Evolutionary conservation across 2,329 filamentous ascomycete genomes (phyloP).

Genomic region (Zymoseptoria tritici): DNA sequence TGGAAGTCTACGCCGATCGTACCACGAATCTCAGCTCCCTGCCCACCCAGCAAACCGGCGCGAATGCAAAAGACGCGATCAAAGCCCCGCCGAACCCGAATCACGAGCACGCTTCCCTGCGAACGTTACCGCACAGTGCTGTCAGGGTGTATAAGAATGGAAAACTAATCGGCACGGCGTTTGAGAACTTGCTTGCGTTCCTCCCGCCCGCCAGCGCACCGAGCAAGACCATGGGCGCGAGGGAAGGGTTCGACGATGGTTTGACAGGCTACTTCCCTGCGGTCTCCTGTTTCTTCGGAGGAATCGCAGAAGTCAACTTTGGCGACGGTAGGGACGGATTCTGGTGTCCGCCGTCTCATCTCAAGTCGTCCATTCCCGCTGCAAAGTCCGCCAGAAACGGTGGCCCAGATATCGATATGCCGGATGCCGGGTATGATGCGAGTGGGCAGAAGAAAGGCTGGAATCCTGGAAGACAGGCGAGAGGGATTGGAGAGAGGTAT

Average conservation of each 20-base stretch:
- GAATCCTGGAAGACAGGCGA: slow-evolving; percentile 35
- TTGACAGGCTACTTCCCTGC: slow-evolving; percentile 94
- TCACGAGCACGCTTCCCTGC: slow-evolving; percentile 65
- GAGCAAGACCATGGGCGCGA: slow-evolving; percentile 59
- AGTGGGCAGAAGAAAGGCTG: slow-evolving; percentile 20
- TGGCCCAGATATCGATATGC: slow-evolving; percentile 32
- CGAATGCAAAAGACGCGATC: slow-evolving; percentile 36
- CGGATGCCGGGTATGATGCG: slow-evolving; percentile 18
- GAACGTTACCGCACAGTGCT: slow-evolving; percentile 76
- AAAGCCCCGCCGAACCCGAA: slow-evolving; percentile 62
- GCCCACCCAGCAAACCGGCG: slow-evolving; percentile 40
- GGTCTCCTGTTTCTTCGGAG: slow-evolving; percentile 84
- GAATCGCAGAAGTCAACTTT: slow-evolving; percentile 88
- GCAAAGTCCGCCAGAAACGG: slow-evolving; percentile 1
- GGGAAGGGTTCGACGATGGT: slow-evolving; percentile 86
- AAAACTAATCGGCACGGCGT: slow-evolving; percentile 74
- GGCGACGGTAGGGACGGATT: slow-evolving; percentile 76
- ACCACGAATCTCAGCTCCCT: slow-evolving; percentile 53
- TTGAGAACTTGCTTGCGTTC: slow-evolving; percentile 81
- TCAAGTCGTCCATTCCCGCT: slow-evolving; percentile 13
- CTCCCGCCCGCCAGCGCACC: slow-evolving; percentile 80
- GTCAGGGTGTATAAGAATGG: slow-evolving; percentile 95
- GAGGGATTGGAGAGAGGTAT: slow-evolving; percentile 69
- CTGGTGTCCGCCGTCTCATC: slow-evolving; percentile 70
- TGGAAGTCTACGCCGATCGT: slow-evolving; percentile 58